Evolutionary conservation across 2,329 filamentous ascomycete species (phyloP).

Genomic region (Pestalotiopsis fici): DNA sequence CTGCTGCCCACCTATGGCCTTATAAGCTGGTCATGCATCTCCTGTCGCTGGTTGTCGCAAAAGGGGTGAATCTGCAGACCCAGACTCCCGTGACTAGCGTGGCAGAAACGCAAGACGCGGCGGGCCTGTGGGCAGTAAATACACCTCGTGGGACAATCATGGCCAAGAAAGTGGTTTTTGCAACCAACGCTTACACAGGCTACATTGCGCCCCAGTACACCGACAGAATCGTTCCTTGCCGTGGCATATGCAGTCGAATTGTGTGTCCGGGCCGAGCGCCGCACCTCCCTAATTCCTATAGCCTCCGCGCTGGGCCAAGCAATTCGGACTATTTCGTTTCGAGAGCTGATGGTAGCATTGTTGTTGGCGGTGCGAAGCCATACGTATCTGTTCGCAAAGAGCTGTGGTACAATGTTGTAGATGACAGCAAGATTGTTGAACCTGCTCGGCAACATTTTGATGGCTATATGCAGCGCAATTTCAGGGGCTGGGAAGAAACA

Average conservation of each 20-base stretch:
- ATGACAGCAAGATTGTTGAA: conserved; percentile 43
- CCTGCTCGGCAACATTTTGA: conserved; percentile 43
- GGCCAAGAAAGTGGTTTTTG: conserved; percentile 43
- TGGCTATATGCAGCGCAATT: conserved; percentile 48
- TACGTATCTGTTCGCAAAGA: conserved; percentile 31
- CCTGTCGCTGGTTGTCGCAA: conserved; percentile 2
- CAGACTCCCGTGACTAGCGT: conserved; percentile 18
- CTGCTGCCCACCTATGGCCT: conserved; percentile 15
- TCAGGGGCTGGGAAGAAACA: conserved; percentile 47
- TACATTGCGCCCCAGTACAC: conserved; percentile 30
- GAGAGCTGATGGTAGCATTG: conserved; percentile 40
- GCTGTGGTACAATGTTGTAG: conserved; percentile 46
- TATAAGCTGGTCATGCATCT: conserved; percentile 19
- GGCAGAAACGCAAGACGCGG: conserved; percentile 8
- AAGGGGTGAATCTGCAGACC: conserved; percentile 20
- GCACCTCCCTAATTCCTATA: conserved; percentile 2
- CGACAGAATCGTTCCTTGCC: conserved; percentile 31
- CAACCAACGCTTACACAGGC: conserved; percentile 36
- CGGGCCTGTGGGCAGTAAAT: conserved; percentile 39
- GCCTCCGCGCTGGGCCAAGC: neutral
- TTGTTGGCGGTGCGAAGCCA: conserved; percentile 33
- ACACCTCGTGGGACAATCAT: conserved; percentile 56
- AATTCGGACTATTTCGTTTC: conserved; percentile 19
- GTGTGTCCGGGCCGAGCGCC: neutral
- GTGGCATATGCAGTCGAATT: conserved; percentile 25